These are phyloP conservation scores for Begonia masoniana DNA, from an alignment of 306 rosid species.

Conservation along the genomic window DNA sequence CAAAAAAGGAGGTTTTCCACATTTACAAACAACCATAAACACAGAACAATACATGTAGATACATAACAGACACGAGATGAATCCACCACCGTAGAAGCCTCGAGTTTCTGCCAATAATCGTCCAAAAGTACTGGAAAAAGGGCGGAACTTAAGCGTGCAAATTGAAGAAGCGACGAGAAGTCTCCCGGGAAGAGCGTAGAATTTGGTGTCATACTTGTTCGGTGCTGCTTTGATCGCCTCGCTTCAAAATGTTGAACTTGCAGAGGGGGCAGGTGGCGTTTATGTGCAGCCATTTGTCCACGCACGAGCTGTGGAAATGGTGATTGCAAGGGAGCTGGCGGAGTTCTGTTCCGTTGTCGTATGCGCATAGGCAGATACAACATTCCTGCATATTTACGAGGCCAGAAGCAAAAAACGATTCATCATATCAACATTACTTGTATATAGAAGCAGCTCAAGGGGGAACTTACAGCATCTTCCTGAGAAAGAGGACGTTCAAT, in stretches of 20 bases:
- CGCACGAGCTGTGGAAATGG: constrained; percentile 75
- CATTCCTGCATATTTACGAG: constrained; percentile 44
- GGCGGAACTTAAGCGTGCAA: no score
- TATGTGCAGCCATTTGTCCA: constrained; percentile 76
- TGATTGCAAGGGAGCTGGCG: constrained; percentile 80
- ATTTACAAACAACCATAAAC: no score
- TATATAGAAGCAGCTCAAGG: no score
- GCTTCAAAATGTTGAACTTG: constrained; percentile 62
- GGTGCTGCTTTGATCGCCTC: constrained; percentile 9
- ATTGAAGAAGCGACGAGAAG: no score
- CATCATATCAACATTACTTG: no score
- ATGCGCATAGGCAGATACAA: constrained; percentile 60
- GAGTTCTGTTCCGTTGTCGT: constrained; percentile 53
- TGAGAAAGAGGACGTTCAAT: constrained; percentile 31
- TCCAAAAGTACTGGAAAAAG: no score
- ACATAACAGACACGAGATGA: no score
- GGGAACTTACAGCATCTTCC: constrained; percentile 30
- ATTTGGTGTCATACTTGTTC: constrained; percentile 21
- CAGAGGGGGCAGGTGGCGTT: constrained; percentile 85
- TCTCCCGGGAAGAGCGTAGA: not conserved
- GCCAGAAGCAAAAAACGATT: not conserved
- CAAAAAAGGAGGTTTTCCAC: no score
- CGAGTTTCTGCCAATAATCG: no score
- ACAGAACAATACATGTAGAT: no score
- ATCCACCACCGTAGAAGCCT: no score